These are phyloP conservation scores for Nakazawaea pomicola DNA, from an alignment of 805 yeast genomes.

Conservation along the genomic window DNA sequence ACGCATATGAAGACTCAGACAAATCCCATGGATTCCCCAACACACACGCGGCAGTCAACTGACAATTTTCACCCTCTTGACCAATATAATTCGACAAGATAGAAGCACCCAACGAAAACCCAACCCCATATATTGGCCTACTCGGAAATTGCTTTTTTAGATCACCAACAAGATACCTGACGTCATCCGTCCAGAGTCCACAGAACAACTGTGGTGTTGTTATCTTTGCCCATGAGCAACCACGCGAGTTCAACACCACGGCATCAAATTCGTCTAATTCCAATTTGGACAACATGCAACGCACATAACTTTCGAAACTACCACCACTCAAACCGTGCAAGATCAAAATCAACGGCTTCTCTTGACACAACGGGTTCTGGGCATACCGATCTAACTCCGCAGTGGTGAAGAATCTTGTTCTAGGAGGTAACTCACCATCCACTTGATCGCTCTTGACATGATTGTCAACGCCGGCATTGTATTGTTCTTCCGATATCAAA, in stretches of 20 bases:
- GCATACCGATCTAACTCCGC: conserved; percentile 32
- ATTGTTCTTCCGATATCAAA: conserved; percentile 40
- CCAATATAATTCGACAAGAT: conserved; percentile 70
- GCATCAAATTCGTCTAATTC: conserved; percentile 48
- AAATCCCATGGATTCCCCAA: conserved; percentile 77
- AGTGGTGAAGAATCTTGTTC: conserved; percentile 48
- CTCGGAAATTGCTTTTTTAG: conserved; percentile 50
- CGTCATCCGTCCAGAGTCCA: conserved; percentile 69
- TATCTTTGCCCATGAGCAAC: conserved; percentile 66
- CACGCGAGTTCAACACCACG: conserved; percentile 68
- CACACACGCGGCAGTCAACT: conserved; percentile 50
- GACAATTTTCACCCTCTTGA: conserved; percentile 45
- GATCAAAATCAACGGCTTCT: conserved; percentile 56
- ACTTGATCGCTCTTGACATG: too few relatives aligned
- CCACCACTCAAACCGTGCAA: conserved; percentile 85
- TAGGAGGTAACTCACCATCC: conserved; percentile 38
- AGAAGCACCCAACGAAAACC: conserved; percentile 77
- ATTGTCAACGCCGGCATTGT: conserved; percentile 20
- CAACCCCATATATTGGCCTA: conserved; percentile 64
- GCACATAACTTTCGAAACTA: conserved; percentile 72
- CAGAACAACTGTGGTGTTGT: conserved; percentile 67
- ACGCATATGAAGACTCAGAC: conserved; percentile 37
- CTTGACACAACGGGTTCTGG: conserved; percentile 23
- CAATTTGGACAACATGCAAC: conserved; percentile 47
- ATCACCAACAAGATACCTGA: conserved; percentile 49